Conservation (phyloP, 2,329 filamentous ascomycete genomes). For the Aspergillus piperis region DNA sequence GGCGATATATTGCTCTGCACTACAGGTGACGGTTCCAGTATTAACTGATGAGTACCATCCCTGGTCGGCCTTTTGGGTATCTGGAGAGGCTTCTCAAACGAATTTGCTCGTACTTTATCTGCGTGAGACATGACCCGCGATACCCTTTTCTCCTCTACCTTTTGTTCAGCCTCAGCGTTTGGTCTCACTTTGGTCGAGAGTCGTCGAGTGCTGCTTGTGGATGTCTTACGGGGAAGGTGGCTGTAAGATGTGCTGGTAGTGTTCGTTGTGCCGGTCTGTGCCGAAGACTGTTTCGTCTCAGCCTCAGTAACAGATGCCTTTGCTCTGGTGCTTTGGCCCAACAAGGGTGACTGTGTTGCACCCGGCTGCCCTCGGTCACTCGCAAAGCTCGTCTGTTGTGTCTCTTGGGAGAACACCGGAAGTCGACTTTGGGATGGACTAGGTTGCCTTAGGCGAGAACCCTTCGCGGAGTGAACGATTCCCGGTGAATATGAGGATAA, state of each 20-base stretch:
- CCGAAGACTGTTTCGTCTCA: constrained; percentile 2
- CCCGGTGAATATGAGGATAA: constrained; percentile 53
- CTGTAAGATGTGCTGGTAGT: constrained; percentile 52
- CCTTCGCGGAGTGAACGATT: constrained; percentile 44
- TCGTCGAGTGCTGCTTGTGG: constrained; percentile 53
- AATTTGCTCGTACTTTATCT: constrained; percentile 15
- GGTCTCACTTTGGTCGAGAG: constrained; percentile 40
- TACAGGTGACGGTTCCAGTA: constrained; percentile 55
- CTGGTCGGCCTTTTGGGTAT: constrained; percentile 66
- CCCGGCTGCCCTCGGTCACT: constrained; percentile 20
- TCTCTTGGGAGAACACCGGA: constrained; percentile 31
- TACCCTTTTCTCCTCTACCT: not conserved
- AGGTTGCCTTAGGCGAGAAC: constrained; percentile 37
- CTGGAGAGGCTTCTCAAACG: constrained; percentile 30
- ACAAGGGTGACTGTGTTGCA: constrained; percentile 15
- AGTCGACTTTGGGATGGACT: constrained; percentile 42
- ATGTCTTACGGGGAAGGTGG: constrained; percentile 64
- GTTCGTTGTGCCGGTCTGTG: constrained; percentile 2
- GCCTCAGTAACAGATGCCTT: constrained; percentile 13
- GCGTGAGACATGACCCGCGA: not conserved
- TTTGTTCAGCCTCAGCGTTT: constrained; percentile 23
- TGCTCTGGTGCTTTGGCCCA: constrained; percentile 13
- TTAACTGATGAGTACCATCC: constrained; percentile 66
- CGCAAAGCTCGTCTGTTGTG: constrained; percentile 22
- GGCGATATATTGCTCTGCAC: constrained; percentile 58